Percentiles rank a stretch among this genome's conserved stretches.
Conservation (phyloP, 208 protist species). For the Trypanosoma platydactyli region DNA sequence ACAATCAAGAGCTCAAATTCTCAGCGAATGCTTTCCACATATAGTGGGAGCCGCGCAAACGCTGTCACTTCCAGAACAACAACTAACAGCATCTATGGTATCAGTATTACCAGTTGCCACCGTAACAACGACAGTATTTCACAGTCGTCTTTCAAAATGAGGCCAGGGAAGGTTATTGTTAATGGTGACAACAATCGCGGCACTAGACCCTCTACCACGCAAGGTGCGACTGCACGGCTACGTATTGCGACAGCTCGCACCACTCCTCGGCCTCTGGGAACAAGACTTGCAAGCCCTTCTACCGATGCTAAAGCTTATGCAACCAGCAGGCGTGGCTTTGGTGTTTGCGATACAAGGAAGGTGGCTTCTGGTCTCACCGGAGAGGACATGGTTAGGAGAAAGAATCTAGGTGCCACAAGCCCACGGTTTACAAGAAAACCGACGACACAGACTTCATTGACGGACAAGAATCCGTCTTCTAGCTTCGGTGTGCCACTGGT, state of each 20-base stretch:
- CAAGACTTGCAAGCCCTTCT: neutral
- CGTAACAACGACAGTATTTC: neutral
- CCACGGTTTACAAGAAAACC: slow-evolving; percentile 14
- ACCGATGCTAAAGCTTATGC: neutral
- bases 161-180: neutral
- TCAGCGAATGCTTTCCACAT: neutral
- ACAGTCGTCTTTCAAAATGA: neutral
- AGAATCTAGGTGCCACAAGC: slow-evolving; percentile 5
- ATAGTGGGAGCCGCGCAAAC: neutral
- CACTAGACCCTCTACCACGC: neutral
- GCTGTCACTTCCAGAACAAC: neutral
- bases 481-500: neutral
- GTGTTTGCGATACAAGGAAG: neutral
- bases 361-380: neutral
- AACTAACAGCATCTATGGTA: neutral
- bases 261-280: slow-evolving; percentile 7
- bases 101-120: neutral
- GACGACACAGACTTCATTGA: slow-evolving; percentile 1
- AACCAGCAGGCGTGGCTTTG: neutral
- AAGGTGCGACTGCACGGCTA: neutral
- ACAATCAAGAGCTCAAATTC: slow-evolving; percentile 5
- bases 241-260: neutral
- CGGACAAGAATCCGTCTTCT: neutral
- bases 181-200: neutral
- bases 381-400: neutral